Base-by-base conservation (phyloP, 805 yeast genomes). In the Cyberlindnera meyerae region DNA sequence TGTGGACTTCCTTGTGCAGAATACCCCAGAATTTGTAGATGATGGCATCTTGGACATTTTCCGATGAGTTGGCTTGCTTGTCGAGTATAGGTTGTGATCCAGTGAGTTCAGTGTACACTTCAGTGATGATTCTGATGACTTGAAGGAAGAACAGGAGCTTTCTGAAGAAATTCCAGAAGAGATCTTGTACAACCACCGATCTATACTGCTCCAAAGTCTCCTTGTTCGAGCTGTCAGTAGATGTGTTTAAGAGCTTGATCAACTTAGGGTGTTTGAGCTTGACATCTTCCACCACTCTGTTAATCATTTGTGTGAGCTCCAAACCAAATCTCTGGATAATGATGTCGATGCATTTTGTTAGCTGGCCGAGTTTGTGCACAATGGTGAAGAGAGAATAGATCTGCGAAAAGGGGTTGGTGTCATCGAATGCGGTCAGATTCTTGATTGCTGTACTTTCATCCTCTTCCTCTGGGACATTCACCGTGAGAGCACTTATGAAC, bases 81-180 rank as follows among this genome's bases (percentile, higher is more conserved):
- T 14, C 18, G 3, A 18, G 18, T 8, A 13, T 12, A 13, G 33
- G 22, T 20, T 27, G 21, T 18, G 24, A 28, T 2, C 40, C 39
- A 12, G 31, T 25, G 12, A 47, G 29, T 17, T 34, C 40, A 7
- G 24, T 17, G 15, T 37, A 37, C n/a, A 43, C 34, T 43, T 79
- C 88, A 42, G 65, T 64, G 5, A 87, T 68, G 2, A 81, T 78
- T 21, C 81, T 67, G 52, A 85, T 88, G 17, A 75, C 72, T 60
- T 85, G 93, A 14, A 86, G 58, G 5, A 83, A 76, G 17, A 77
- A 68, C 27, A 80, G 60, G 35, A 77, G 58, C 54, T 77, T 79
- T 20, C 75, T 64, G 50, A 82, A 87, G n/a, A 86, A 66, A 8
- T 77, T 68, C 57, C 83, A 76, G 44, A 83, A 82, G 27, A 87